Conservation (phyloP, 139 green algal genomes). For the Chlorella sorokiniana region DNA sequence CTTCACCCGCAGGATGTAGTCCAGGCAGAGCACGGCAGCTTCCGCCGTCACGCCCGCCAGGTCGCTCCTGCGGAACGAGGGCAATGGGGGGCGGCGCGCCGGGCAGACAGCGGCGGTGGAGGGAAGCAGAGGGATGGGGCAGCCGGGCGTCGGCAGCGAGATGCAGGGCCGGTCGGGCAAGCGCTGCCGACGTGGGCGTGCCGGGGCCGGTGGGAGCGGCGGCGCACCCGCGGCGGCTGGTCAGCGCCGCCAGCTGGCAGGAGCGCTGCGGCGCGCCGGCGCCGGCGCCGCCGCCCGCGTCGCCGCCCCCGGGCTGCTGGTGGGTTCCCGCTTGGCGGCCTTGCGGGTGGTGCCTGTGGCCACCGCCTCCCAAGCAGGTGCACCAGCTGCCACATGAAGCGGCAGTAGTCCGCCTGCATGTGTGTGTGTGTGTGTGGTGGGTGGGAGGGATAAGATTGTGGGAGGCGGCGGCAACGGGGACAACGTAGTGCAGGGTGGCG, state of each 20-base stretch:
- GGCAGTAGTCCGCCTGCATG: constrained; percentile 4
- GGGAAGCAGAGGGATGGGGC: too few species aligned
- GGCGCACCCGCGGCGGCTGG: constrained; percentile 12
- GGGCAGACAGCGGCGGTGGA: too few species aligned
- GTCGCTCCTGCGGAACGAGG: constrained; percentile 11
- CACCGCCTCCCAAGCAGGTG: neutral
- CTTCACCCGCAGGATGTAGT: constrained; percentile 2
- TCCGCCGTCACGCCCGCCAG: constrained; percentile 19
- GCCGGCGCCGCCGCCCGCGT: too few species aligned
- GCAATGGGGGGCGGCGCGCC: neutral
- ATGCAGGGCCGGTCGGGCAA: too few species aligned
- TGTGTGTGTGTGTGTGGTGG: neutral
- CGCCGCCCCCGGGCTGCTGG: constrained; percentile 30
- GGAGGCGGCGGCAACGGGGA: neutral
- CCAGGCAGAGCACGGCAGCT: constrained; percentile 7
- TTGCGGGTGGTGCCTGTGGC: constrained; percentile 12
- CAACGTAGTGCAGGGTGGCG: neutral
- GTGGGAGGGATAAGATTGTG: neutral
- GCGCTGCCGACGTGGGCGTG: too few species aligned
- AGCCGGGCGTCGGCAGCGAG: too few species aligned
- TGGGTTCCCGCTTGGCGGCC: constrained; percentile 22
- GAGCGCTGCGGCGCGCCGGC: too few species aligned
- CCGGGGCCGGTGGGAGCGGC: too few species aligned
- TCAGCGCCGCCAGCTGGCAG: constrained; percentile 15
- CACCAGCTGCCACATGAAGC: constrained; percentile 3